A percentile compares a stretch with the other conserved stretches of the same genome.
Evolutionary conservation across 1,284 basidiomycete species (phyloP).

Genomic region (Rhodotorula sp.): DNA sequence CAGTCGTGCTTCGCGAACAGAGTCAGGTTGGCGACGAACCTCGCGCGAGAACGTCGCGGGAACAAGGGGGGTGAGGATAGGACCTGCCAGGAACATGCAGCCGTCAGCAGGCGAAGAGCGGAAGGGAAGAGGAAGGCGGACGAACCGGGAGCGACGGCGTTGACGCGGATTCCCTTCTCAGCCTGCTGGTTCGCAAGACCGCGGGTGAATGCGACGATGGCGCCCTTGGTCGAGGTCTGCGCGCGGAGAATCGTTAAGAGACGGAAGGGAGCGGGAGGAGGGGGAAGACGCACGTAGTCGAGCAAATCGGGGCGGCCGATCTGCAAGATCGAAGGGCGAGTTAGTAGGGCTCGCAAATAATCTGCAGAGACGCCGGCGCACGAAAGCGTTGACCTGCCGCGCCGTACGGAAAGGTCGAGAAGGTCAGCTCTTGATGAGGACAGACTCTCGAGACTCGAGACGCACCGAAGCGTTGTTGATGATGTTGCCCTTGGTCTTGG

Average conservation of each 20-base stretch:
- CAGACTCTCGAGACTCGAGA: neutral
- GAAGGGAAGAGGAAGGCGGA: conserved; percentile 45
- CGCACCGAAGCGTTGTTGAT: conserved; percentile 55
- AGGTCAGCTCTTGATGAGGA: neutral
- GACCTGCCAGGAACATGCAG: neutral
- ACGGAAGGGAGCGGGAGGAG: neutral
- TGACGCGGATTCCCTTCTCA: conserved; percentile 57
- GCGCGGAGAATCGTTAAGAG: neutral
- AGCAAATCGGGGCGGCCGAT: conserved; percentile 57
- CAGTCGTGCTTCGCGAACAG: too few species aligned
- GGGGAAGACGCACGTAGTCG: conserved; percentile 49
- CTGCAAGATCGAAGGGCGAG: neutral
- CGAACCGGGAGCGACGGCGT: conserved; percentile 55
- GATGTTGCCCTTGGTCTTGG: conserved; percentile 52
- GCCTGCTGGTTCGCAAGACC: conserved; percentile 59
- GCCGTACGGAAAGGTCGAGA: neutral
- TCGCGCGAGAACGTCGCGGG: conserved; percentile 35
- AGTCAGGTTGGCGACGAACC: neutral
- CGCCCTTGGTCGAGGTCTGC: conserved; percentile 59
- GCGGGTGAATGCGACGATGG: conserved; percentile 54
- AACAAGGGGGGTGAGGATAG: conserved; percentile 57
- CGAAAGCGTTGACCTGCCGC: conserved; percentile 53
- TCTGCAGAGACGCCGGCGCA: conserved; percentile 23
- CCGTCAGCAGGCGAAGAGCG: neutral
- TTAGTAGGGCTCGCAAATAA: neutral